Conservation (phyloP, 148 eudicot genomes). For the Spergularia marina region DNA sequence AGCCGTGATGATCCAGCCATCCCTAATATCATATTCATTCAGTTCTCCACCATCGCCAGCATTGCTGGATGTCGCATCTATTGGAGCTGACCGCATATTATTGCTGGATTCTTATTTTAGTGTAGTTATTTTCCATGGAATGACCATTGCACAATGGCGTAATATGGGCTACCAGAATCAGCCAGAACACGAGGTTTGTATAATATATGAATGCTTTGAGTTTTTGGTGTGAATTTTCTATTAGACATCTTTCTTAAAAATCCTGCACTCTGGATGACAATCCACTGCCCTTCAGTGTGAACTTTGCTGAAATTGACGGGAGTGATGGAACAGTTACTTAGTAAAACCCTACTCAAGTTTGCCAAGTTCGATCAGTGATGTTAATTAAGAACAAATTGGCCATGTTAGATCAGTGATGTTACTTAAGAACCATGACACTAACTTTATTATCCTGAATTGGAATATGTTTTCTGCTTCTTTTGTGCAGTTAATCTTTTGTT, state of each 20-base stretch:
- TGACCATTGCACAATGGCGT: conserved; percentile 96
- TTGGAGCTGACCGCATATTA: conserved; percentile 82
- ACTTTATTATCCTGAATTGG: neutral
- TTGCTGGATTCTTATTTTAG: conserved; percentile 89
- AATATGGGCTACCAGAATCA: conserved; percentile 89
- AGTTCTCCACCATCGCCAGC: conserved; percentile 83
- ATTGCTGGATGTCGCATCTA: conserved; percentile 79
- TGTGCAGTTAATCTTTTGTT: neutral
- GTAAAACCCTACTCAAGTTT: neutral
- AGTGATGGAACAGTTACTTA: neutral
- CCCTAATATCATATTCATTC: conserved; percentile 83
- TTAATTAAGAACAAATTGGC: neutral
- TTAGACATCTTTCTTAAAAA: neutral
- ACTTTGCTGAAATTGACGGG: neutral
- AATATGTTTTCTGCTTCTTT: neutral
- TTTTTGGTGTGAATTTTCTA: neutral
- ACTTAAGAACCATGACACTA: neutral
- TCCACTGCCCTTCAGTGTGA: neutral
- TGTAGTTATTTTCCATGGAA: conserved; percentile 92
- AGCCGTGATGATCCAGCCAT: conserved; percentile 94
- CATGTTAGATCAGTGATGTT: neutral
- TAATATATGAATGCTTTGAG: neutral
- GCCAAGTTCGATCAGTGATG: neutral
- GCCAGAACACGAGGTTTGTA: conserved; percentile 72
- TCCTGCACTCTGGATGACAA: neutral